These are phyloP conservation scores for Phytophthora cajani DNA, from an alignment of 352 stramenopile species.

Conservation along the genomic window DNA sequence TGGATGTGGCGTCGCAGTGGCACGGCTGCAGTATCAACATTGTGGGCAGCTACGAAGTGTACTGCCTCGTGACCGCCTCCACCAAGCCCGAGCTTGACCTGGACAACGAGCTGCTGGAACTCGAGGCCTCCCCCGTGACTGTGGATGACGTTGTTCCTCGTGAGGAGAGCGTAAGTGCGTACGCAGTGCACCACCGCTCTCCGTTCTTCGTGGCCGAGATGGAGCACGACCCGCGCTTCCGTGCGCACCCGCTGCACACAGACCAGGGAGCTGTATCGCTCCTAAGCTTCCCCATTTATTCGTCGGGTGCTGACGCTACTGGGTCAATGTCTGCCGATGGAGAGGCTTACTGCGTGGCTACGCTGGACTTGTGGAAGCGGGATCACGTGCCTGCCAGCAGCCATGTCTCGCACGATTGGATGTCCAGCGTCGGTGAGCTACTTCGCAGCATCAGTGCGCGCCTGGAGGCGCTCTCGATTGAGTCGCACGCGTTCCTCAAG, in stretches of 20 bases:
- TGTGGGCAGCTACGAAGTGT: conserved; percentile 61
- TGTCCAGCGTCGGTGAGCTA: conserved; percentile 42
- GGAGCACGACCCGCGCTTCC: conserved; percentile 66
- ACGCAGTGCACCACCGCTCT: conserved; percentile 68
- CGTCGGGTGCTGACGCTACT: conserved; percentile 29
- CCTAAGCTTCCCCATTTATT: conserved; percentile 78
- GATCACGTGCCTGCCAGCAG: conserved; percentile 59
- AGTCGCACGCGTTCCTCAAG: conserved; percentile 49
- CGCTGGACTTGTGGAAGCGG: conserved; percentile 72
- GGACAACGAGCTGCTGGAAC: conserved; percentile 38
- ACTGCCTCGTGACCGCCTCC: conserved; percentile 68
- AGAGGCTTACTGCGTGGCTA: conserved; percentile 60
- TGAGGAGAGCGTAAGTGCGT: conserved; percentile 72
- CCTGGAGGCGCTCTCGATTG: conserved; percentile 56
- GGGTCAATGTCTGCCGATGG: conserved; percentile 8
- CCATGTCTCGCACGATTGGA: conserved; percentile 73
- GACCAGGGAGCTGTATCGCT: conserved; percentile 67
- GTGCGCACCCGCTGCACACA: conserved; percentile 67
- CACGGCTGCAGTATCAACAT: conserved; percentile 77
- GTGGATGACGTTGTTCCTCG: conserved; percentile 66
- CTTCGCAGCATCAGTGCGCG: conserved; percentile 49
- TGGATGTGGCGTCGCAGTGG: conserved; percentile 70
- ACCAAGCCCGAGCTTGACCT: conserved; percentile 37
- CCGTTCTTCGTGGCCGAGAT: conserved; percentile 77
- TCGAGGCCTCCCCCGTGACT: conserved; percentile 44